Percentiles rank a stretch among this genome's conserved stretches.
Evolutionary conservation across 352 stramenopile species (phyloP).

Genomic region (Pythium aristosporum): DNA sequence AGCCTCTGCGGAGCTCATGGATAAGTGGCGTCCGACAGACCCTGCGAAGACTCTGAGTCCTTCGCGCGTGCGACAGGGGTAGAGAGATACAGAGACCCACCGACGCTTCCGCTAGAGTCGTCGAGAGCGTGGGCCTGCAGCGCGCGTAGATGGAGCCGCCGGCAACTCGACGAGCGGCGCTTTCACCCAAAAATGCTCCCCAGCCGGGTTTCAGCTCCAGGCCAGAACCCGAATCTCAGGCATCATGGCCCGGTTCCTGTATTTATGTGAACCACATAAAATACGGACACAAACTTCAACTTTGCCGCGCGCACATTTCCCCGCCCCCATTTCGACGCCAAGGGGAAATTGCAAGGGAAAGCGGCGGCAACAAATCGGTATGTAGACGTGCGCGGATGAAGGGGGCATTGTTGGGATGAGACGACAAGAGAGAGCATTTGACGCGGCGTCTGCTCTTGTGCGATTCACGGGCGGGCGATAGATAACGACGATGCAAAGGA

Average conservation of each 20-base stretch:
- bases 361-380: conserved; percentile 1
- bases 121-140: not conserved
- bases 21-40: not conserved
- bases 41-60: not conserved
- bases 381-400: not conserved
- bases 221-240: conserved; percentile 6
- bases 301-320: not conserved
- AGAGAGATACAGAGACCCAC: not conserved
- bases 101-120: not conserved
- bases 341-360: conserved; percentile 10
- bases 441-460: not conserved
- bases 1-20: conserved; percentile 15
- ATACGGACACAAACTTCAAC: conserved; percentile 20
- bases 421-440: not conserved
- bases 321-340: not conserved
- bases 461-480: not conserved
- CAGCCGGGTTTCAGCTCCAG: conserved; percentile 10
- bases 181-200: conserved; percentile 23
- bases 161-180: not conserved
- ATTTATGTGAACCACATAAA: conserved; percentile 11
- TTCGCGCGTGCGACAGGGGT: not conserved
- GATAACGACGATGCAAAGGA: not conserved
- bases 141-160: not conserved
- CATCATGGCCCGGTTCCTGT: not conserved
- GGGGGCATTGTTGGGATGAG: not conserved